These are phyloP conservation scores for Aurantiochytrium sp. DNA, from an alignment of 108 stramenopile genomes.

Conservation along the genomic window DNA sequence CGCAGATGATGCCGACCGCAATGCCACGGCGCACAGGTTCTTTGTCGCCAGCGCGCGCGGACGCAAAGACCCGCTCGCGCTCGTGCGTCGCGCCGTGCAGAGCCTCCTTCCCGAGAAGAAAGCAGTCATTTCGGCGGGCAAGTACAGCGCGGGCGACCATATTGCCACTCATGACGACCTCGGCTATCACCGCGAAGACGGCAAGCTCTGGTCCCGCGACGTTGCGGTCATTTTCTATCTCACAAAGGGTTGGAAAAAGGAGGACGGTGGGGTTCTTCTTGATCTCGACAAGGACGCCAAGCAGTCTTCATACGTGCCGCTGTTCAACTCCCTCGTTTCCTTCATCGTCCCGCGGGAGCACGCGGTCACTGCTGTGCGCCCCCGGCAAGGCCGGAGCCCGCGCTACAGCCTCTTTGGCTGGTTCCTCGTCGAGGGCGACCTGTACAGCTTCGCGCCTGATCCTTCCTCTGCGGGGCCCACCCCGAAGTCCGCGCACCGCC, in stretches of 20 bases:
- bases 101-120: not conserved
- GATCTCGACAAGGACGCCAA: not conserved
- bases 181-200: not conserved
- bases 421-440: constrained; percentile 19
- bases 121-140: not conserved
- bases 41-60: not conserved
- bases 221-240: constrained; percentile 14
- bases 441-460: not conserved
- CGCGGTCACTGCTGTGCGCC: not conserved
- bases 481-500: no score
- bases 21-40: not conserved
- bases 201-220: not conserved
- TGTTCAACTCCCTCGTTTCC: constrained; percentile 1
- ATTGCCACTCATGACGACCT: not conserved
- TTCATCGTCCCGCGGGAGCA: not conserved
- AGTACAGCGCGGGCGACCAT: not conserved
- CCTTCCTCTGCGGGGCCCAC: not conserved
- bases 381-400: not conserved
- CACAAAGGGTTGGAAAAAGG: not conserved
- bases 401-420: constrained; percentile 8
- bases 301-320: not conserved
- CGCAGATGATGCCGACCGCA: not conserved
- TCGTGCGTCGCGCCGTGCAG: not conserved
- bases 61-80: not conserved
- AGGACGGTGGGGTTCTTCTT: not conserved